Conservation (phyloP, 2,329 filamentous ascomycete species). For the Corynespora cassiicola region DNA sequence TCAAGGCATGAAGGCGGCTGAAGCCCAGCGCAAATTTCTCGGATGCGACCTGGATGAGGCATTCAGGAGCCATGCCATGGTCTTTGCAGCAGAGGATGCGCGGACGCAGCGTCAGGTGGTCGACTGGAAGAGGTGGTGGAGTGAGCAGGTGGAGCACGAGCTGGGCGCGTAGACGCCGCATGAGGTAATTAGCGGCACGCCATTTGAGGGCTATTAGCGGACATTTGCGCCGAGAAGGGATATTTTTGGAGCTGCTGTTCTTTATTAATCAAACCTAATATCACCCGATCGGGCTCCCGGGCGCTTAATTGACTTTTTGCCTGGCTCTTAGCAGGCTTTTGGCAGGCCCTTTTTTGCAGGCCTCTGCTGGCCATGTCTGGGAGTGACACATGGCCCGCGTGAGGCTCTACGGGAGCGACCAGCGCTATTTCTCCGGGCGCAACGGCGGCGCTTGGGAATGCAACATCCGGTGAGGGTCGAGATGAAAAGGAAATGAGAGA, state of each 20-base stretch:
- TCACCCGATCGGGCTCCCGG: conserved; percentile 18
- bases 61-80: conserved; percentile 87
- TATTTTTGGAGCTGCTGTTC: no score
- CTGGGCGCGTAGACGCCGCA: conserved; percentile 36
- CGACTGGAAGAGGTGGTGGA: conserved; percentile 81
- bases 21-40: conserved; percentile 77
- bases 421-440: conserved; percentile 30
- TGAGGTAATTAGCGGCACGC: conserved; percentile 37
- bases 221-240: no score
- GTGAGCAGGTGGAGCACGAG: conserved; percentile 54
- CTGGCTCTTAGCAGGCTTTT: no score
- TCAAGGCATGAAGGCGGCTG: conserved; percentile 67
- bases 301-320: conserved; percentile 43
- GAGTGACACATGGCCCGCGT: conserved; percentile 29
- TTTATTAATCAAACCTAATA: conserved; percentile 36
- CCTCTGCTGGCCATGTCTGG: conserved; percentile 26
- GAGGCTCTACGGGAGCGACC: conserved; percentile 34
- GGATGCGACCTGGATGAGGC: conserved; percentile 87
- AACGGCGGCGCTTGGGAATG: conserved; percentile 44
- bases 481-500: neutral
- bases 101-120: conserved; percentile 73
- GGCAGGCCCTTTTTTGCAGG: no score
- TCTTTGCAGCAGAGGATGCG: conserved; percentile 93
- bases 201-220: conserved; percentile 43
- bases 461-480: no score